These are phyloP conservation scores for Chaetomium cochliodes DNA, from an alignment of 495 filamentous ascomycete genomes.

Conservation along the genomic window DNA sequence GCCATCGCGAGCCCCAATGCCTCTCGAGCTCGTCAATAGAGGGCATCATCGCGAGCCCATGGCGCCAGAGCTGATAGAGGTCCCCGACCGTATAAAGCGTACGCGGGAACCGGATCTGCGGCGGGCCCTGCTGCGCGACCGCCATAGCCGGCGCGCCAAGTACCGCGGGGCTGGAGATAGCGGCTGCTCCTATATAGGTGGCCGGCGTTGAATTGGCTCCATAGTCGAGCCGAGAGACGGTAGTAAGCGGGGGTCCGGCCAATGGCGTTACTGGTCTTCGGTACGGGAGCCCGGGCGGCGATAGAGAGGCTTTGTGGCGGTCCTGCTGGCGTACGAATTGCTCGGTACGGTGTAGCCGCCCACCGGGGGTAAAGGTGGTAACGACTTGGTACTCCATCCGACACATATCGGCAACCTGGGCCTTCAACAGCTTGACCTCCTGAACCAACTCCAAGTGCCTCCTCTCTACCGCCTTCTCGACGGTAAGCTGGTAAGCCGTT, in stretches of 20 bases:
- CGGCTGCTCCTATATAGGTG: neutral
- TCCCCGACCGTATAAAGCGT: neutral
- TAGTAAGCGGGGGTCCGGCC: neutral
- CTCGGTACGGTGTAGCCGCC: no score
- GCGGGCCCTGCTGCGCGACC: neutral
- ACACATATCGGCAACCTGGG: neutral
- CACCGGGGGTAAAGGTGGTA: neutral
- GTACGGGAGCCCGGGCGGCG: neutral
- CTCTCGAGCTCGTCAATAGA: conserved; percentile 5
- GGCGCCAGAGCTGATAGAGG: conserved; percentile 1
- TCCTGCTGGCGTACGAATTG: neutral
- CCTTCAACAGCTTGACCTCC: conserved; percentile 6
- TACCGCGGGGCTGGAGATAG: neutral
- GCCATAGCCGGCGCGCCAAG: neutral
- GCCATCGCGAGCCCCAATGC: neutral
- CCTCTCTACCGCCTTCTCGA: conserved; percentile 5
- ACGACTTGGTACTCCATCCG: conserved; percentile 5
- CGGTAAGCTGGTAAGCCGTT: no score
- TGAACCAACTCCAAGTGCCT: neutral
- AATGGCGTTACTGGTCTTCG: neutral
- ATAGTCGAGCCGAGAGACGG: no score
- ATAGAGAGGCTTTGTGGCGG: neutral
- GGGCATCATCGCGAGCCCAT: neutral
- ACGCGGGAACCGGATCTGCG: conserved; percentile 1
- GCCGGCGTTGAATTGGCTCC: no score